These are phyloP conservation scores for Tylopilus sp. DNA, from an alignment of 768 basidiomycete species.

Conservation along the genomic window DNA sequence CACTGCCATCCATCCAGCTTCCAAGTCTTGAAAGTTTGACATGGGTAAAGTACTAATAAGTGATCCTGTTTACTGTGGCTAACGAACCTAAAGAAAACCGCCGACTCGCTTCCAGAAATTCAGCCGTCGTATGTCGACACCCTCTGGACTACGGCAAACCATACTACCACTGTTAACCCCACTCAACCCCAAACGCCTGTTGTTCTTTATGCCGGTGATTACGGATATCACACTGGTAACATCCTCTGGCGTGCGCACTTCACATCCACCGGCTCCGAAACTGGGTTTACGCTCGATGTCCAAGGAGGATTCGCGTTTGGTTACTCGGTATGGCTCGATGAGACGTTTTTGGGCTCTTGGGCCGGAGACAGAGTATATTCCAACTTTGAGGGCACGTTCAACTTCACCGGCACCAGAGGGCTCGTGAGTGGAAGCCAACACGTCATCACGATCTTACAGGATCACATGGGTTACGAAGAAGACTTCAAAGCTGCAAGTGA, in stretches of 20 bases:
- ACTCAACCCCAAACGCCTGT: slow-evolving; percentile 36
- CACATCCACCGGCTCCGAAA: slow-evolving; percentile 44
- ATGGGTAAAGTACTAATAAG: slow-evolving; percentile 10
- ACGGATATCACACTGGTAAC: slow-evolving; percentile 50
- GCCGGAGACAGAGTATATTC: slow-evolving; percentile 15
- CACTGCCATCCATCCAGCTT: slow-evolving; percentile 15
- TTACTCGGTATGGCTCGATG: slow-evolving; percentile 49
- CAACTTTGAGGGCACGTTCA: slow-evolving; percentile 16
- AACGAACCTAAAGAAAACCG: slow-evolving; percentile 20
- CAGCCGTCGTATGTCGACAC: slow-evolving; percentile 37
- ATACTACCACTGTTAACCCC: slow-evolving; percentile 42
- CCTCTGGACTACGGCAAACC: slow-evolving; percentile 42
- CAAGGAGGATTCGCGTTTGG: slow-evolving; percentile 47
- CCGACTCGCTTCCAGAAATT: slow-evolving; percentile 36
- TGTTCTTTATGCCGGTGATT: slow-evolving; percentile 47
- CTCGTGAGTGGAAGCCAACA: slow-evolving; percentile 31
- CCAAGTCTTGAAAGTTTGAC: slow-evolving; percentile 18
- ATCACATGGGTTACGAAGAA: slow-evolving; percentile 53
- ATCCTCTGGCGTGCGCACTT: slow-evolving; percentile 53
- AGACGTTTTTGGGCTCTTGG: slow-evolving; percentile 44
- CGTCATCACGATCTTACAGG: slow-evolving; percentile 49
- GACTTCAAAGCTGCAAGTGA: slow-evolving; percentile 43
- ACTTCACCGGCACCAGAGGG: background rate
- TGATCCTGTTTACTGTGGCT: background rate
- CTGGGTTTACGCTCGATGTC: slow-evolving; percentile 38